Conservation (phyloP, 2,329 filamentous ascomycete species). For the Sporothrix phasma region DNA sequence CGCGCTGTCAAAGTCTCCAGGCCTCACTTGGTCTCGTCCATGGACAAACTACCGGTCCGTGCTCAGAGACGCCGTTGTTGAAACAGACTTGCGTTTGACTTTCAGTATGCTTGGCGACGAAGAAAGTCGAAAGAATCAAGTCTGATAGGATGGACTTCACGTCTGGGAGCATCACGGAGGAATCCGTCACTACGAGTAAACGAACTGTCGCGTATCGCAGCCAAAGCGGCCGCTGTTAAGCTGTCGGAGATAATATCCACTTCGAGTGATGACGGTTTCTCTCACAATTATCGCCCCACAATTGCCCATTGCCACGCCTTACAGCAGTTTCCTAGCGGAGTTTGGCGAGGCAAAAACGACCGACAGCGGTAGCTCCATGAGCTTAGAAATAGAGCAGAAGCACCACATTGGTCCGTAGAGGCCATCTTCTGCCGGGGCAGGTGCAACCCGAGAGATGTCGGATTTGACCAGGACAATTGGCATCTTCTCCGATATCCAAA, state of each 20-base stretch:
- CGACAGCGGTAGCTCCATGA: not conserved
- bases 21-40: not conserved
- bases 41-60: not conserved
- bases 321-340: too few species aligned
- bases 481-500: not conserved
- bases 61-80: not conserved
- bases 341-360: not conserved
- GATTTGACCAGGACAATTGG: not conserved
- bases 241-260: slow-evolving; percentile 8
- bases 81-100: not conserved
- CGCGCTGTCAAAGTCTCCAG: not conserved
- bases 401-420: not conserved
- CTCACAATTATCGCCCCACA: slow-evolving; percentile 8
- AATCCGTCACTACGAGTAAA: not conserved
- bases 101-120: not conserved
- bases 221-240: not conserved
- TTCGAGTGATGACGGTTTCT: not conserved
- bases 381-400: slow-evolving; percentile 3
- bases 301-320: too few species aligned
- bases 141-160: too few species aligned
- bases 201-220: not conserved
- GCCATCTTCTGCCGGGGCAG: not conserved
- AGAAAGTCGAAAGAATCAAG: not conserved
- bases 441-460: not conserved
- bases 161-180: not conserved